phyloP scores from a whole-genome alignment of 2,329 filamentous ascomycete species.

The Rutstroemia sp. region DNA sequence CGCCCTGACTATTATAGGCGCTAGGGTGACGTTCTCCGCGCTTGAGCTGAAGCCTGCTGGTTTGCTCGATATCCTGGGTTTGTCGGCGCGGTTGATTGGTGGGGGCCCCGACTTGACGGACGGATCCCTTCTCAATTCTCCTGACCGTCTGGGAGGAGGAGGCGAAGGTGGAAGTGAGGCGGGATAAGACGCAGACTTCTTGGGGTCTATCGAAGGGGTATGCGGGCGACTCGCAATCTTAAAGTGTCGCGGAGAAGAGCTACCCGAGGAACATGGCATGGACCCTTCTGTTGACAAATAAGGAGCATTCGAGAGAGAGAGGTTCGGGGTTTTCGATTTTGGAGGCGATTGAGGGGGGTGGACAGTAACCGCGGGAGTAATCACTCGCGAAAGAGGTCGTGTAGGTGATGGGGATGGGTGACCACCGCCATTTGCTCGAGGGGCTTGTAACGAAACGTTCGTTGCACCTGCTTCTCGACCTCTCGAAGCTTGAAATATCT shows the following conservation, averaged over 20 bases:
- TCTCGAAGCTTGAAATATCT: constrained; percentile 16
- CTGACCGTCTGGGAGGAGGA: constrained; percentile 56
- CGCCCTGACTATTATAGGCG: constrained; percentile 13
- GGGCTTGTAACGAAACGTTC: constrained; percentile 20
- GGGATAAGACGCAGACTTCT: constrained; percentile 41
- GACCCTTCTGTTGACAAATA: constrained; percentile 24
- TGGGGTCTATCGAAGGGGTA: constrained; percentile 43
- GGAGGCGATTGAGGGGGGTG: constrained; percentile 65
- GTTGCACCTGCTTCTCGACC: constrained; percentile 20
- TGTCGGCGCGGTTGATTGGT: constrained; percentile 73
- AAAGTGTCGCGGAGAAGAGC: constrained; percentile 36
- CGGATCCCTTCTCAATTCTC: constrained; percentile 44
- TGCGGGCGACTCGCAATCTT: constrained; percentile 49
- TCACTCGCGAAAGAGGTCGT: constrained; percentile 15
- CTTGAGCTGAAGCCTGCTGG: constrained; percentile 25
- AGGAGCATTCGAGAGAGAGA: constrained; percentile 20
- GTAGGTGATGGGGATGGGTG: constrained; percentile 23
- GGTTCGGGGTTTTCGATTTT: constrained; percentile 32
- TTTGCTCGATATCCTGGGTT: constrained; percentile 52
- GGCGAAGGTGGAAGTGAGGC: constrained; percentile 52
- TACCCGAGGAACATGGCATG: constrained; percentile 33
- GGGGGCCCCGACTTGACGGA: constrained; percentile 47
- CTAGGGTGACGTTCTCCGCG: constrained; percentile 27
- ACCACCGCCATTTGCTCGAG: constrained; percentile 16
- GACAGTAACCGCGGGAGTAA: constrained; percentile 54